These are phyloP conservation scores for Aspergillus ibericus DNA, from an alignment of 2,329 filamentous ascomycete genomes.

Conservation along the genomic window DNA sequence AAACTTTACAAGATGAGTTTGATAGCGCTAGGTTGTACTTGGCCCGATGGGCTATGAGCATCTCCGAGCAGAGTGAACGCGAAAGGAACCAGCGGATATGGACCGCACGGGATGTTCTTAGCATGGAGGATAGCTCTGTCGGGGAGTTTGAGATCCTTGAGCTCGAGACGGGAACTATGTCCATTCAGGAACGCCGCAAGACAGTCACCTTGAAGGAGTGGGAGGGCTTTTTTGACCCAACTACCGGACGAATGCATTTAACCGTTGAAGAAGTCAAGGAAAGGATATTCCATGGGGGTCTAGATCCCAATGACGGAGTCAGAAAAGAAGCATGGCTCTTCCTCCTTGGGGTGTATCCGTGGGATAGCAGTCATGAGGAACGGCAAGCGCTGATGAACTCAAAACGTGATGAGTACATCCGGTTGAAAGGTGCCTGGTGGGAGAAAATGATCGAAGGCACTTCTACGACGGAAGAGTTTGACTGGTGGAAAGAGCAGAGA, in stretches of 20 bases:
- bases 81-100: slow-evolving; percentile 85
- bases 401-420: slow-evolving; percentile 87
- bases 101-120: slow-evolving; percentile 88
- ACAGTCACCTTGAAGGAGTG: slow-evolving; percentile 81
- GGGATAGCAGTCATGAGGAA: slow-evolving; percentile 87
- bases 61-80: slow-evolving; percentile 91
- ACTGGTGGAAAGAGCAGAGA: slow-evolving; percentile 97
- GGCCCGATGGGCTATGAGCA: slow-evolving; percentile 97
- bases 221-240: slow-evolving; percentile 81
- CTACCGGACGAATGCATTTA: slow-evolving; percentile 71
- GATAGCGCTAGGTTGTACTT: slow-evolving; percentile 94
- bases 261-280: slow-evolving; percentile 94
- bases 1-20: slow-evolving; percentile 94
- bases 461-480: slow-evolving; percentile 75
- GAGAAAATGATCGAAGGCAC: slow-evolving; percentile 82
- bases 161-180: slow-evolving; percentile 69
- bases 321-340: slow-evolving; percentile 97
- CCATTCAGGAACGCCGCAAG: slow-evolving; percentile 73
- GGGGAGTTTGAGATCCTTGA: slow-evolving; percentile 95
- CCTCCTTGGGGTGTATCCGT: slow-evolving; percentile 84
- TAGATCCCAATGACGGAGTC: slow-evolving; percentile 85
- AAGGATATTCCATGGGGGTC: slow-evolving; percentile 90
- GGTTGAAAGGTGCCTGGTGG: slow-evolving; percentile 95
- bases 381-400: slow-evolving; percentile 80
- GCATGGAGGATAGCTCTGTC: slow-evolving; percentile 90